Conservation (phyloP, 1,284 basidiomycete genomes). For the Vanrija pseudolonga region DNA sequence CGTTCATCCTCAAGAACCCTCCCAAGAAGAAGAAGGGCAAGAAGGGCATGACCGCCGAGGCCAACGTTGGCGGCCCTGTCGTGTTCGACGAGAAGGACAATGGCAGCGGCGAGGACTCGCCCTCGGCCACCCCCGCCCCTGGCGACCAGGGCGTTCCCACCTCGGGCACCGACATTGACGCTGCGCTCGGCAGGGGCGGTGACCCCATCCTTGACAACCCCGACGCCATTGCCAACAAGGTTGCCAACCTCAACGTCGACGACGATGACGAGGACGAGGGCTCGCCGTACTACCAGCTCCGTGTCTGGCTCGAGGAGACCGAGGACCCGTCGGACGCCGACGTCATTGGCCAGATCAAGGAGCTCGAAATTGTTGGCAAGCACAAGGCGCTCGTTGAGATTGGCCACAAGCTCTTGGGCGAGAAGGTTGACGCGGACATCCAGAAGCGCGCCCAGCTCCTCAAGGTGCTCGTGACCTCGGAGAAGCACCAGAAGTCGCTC, state of each 20-base stretch:
- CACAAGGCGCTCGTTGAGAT: conserved; percentile 86
- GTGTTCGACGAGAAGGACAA: conserved; percentile 43
- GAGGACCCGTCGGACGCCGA: conserved; percentile 53
- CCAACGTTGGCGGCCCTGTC: conserved; percentile 42
- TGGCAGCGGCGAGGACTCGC: conserved; percentile 25
- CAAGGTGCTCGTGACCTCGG: conserved; percentile 62
- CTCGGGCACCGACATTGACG: conserved; percentile 41
- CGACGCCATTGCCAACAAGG: conserved; percentile 67
- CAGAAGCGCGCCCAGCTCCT: conserved; percentile 70
- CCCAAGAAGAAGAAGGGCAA: conserved; percentile 63
- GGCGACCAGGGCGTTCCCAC: conserved; percentile 27
- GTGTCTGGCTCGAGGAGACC: conserved; percentile 82
- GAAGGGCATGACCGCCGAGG: conserved; percentile 47
- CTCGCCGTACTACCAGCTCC: conserved; percentile 80
- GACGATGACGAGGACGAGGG: conserved; percentile 77
- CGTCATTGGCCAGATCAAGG: conserved; percentile 84
- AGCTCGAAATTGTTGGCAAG: conserved; percentile 90
- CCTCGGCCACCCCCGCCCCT: conserved; percentile 2
- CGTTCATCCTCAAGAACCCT: conserved; percentile 97
- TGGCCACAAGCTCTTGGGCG: conserved; percentile 79
- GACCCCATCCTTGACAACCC: conserved; percentile 39
- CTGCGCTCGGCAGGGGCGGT: conserved; percentile 27
- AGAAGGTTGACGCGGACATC: conserved; percentile 68
- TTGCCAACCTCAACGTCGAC: conserved; percentile 75
- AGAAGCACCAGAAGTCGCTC: conserved; percentile 93